Evolutionary conservation across 1,284 basidiomycete genomes (phyloP).

Genomic region (Dichomitus squalens): DNA sequence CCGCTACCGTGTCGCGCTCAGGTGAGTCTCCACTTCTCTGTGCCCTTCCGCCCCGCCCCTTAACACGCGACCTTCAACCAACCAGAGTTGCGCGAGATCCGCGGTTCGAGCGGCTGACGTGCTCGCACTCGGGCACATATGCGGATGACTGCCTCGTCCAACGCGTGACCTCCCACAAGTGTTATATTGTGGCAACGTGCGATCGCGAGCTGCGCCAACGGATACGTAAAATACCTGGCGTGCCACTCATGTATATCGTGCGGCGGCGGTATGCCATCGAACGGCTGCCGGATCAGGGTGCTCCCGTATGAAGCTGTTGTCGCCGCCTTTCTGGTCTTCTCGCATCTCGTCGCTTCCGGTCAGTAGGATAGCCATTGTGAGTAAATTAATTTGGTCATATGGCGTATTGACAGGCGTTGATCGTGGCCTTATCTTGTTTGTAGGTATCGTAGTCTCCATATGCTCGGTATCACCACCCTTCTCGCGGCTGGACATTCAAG

Average conservation of each 20-base stretch:
- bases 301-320: slow-evolving; percentile 45
- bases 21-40: slow-evolving; percentile 48
- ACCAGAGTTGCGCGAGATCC: slow-evolving; percentile 93
- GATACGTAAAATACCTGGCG: slow-evolving; percentile 92
- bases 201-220: slow-evolving; percentile 93
- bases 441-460: slow-evolving; percentile 16
- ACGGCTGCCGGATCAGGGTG: slow-evolving; percentile 88
- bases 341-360: not conserved
- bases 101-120: slow-evolving; percentile 91
- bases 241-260: slow-evolving; percentile 96
- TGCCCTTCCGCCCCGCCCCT: not conserved
- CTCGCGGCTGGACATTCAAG: no score
- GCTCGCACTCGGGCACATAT: slow-evolving; percentile 94
- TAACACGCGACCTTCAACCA: slow-evolving; percentile 17
- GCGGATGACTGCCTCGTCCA: slow-evolving; percentile 99
- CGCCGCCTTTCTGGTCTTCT: not conserved
- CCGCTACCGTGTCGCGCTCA: slow-evolving; percentile 91
- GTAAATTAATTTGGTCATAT: not conserved
- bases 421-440: not conserved
- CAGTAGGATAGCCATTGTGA: slow-evolving; percentile 19
- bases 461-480: slow-evolving; percentile 1
- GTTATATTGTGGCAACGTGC: slow-evolving; percentile 98
- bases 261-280: slow-evolving; percentile 91
- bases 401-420: not conserved
- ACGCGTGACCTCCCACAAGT: slow-evolving; percentile 92